Evolutionary conservation across 805 yeast genomes (phyloP).

Genomic region (Candida adriatica): DNA sequence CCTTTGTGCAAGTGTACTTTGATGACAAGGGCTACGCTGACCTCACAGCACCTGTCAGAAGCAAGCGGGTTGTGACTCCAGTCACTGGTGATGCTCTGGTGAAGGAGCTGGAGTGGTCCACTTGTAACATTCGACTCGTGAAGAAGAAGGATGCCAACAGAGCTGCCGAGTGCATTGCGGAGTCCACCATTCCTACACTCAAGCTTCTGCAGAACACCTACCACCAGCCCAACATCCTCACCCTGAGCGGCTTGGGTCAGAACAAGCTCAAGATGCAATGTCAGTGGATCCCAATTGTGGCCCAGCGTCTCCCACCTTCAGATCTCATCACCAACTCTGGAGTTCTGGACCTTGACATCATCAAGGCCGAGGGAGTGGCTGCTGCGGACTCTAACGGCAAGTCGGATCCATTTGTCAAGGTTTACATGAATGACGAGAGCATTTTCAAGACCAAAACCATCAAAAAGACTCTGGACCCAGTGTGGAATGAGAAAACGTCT

Average conservation of each 20-base stretch:
- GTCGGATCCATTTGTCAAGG: constrained; percentile 83
- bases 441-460: constrained; percentile 70
- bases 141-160: constrained; percentile 49
- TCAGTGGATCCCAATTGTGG: constrained; percentile 74
- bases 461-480: constrained; percentile 88
- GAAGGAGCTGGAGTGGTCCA: constrained; percentile 73
- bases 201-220: constrained; percentile 63
- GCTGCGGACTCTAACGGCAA: constrained; percentile 90
- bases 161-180: constrained; percentile 52
- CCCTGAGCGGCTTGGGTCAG: constrained; percentile 45
- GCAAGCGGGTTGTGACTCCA: constrained; percentile 29
- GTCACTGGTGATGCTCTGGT: constrained; percentile 69
- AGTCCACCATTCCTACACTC: constrained; percentile 56
- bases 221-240: constrained; percentile 49
- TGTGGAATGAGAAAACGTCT: constrained; percentile 68
- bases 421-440: constrained; percentile 55
- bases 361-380: constrained; percentile 60
- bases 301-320: constrained; percentile 54
- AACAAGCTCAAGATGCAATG: constrained; percentile 51
- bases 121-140: constrained; percentile 52
- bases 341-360: constrained; percentile 49
- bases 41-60: constrained; percentile 44
- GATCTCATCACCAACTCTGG: constrained; percentile 80
- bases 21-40: constrained; percentile 69
- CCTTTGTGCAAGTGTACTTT: constrained; percentile 66